Percentiles rank a stretch among this genome's conserved stretches.
phyloP scores from a whole-genome alignment of 1,139 yeast species.

The Geotrichum australiense region DNA sequence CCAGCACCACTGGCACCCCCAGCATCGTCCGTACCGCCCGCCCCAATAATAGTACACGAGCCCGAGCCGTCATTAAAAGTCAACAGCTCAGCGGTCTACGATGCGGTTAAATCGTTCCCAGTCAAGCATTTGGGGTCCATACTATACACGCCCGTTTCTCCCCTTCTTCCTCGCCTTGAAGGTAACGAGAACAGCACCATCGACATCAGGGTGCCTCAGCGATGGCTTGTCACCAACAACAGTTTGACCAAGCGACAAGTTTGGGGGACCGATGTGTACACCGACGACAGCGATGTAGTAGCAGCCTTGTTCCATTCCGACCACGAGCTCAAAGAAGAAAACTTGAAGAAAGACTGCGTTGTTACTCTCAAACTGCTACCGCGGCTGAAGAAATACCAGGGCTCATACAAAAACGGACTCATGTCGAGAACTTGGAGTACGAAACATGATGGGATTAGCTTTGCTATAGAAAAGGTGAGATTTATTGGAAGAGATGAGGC shows the following conservation, averaged over 20 bases:
- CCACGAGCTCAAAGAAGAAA: not conserved
- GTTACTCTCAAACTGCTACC: constrained; percentile 72
- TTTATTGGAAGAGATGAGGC: constrained; percentile 34
- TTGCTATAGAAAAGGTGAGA: constrained; percentile 48
- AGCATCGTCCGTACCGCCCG: not conserved
- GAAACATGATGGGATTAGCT: constrained; percentile 64
- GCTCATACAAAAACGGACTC: constrained; percentile 59
- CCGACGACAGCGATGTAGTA: constrained; percentile 86
- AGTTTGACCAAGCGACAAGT: constrained; percentile 47
- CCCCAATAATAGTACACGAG: constrained; percentile 14
- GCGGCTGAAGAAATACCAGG: constrained; percentile 51
- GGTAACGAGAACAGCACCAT: constrained; percentile 55
- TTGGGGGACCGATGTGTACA: constrained; percentile 92
- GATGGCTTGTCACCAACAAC: constrained; percentile 33
- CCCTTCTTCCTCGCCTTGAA: constrained; percentile 33
- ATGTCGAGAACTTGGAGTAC: constrained; percentile 67
- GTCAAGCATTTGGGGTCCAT: constrained; percentile 54
- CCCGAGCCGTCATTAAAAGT: constrained; percentile 27
- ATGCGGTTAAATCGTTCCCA: constrained; percentile 41
- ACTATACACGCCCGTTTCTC: constrained; percentile 46
- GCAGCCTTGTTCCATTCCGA: constrained; percentile 58
- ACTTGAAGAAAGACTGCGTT: constrained; percentile 43
- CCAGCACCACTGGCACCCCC: constrained; percentile 1
- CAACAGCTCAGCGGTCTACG: constrained; percentile 41
- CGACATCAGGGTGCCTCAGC: constrained; percentile 55